A percentile compares a stretch with the other conserved stretches of the same genome.
These are phyloP conservation scores for Claviceps monticola DNA, from an alignment of 2,329 filamentous ascomycete species.

Conservation along the genomic window DNA sequence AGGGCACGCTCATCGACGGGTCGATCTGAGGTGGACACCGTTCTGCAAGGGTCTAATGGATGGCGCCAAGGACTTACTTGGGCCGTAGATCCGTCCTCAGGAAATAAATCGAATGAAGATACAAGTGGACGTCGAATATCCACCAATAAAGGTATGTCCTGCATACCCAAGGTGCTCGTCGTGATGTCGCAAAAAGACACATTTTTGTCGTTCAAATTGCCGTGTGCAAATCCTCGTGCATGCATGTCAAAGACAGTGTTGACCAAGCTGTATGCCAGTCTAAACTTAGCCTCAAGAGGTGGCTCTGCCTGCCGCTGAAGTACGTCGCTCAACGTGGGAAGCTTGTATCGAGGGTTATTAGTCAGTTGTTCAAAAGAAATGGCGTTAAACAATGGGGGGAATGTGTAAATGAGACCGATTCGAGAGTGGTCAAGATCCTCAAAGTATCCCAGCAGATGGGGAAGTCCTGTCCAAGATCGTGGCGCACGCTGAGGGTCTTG, in stretches of 20 bases:
- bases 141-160: conserved; percentile 27
- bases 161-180: conserved; percentile 23
- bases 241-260: conserved; percentile 65
- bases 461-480: conserved; percentile 46
- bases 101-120: conserved; percentile 62
- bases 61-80: conserved; percentile 36
- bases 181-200: conserved; percentile 48
- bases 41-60: conserved; percentile 44
- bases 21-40: conserved; percentile 31
- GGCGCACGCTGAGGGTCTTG: conserved; percentile 36
- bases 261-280: conserved; percentile 57
- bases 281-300: conserved; percentile 61
- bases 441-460: conserved; percentile 54
- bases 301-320: conserved; percentile 42
- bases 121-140: conserved; percentile 57
- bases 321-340: conserved; percentile 41
- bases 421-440: conserved; percentile 58
- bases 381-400: conserved; percentile 51
- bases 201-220: conserved; percentile 53
- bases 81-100: conserved; percentile 13
- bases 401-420: conserved; percentile 61
- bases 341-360: conserved; percentile 33
- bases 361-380: conserved; percentile 38
- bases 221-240: conserved; percentile 53
- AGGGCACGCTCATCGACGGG: conserved; percentile 42